phyloP scores from a whole-genome alignment of 2,329 filamentous ascomycete species.

The Tolypocladium sp. region DNA sequence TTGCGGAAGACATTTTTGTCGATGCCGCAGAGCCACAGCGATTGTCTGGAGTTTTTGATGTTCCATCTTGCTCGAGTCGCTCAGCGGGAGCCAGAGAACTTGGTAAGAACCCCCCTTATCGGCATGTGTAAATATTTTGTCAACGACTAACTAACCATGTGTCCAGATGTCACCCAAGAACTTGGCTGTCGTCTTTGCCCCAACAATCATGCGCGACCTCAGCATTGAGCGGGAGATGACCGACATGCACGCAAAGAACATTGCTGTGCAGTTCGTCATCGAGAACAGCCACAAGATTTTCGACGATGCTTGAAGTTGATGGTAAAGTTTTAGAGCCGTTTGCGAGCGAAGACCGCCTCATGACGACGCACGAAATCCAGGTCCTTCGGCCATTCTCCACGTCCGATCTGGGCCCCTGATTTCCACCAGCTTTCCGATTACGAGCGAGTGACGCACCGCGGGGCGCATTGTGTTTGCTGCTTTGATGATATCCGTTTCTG shows the following conservation, averaged over 20 bases:
- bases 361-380: not conserved
- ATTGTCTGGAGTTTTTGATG: conserved; percentile 87
- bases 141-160: conserved; percentile 13
- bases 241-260: conserved; percentile 89
- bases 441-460: not conserved
- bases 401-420: not conserved
- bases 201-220: conserved; percentile 89
- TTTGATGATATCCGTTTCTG: not conserved
- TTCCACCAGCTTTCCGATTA: not conserved
- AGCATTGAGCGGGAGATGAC: conserved; percentile 91
- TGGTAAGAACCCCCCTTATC: conserved; percentile 42
- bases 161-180: conserved; percentile 89
- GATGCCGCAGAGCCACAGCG: conserved; percentile 74
- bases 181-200: conserved; percentile 91
- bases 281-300: conserved; percentile 85
- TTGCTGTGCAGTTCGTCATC: conserved; percentile 84
- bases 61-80: conserved; percentile 89
- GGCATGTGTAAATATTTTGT: not conserved
- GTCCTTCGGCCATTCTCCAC: not conserved
- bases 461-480: not conserved
- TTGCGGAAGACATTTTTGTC: conserved; percentile 66
- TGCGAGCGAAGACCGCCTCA: not conserved
- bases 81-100: conserved; percentile 70
- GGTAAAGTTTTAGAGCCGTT: not conserved
- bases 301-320: conserved; percentile 27